A percentile compares a stretch with the other conserved stretches of the same genome.
Evolutionary conservation across 108 stramenopile species (phyloP).

Genomic region (Epipyxis sp.): DNA sequence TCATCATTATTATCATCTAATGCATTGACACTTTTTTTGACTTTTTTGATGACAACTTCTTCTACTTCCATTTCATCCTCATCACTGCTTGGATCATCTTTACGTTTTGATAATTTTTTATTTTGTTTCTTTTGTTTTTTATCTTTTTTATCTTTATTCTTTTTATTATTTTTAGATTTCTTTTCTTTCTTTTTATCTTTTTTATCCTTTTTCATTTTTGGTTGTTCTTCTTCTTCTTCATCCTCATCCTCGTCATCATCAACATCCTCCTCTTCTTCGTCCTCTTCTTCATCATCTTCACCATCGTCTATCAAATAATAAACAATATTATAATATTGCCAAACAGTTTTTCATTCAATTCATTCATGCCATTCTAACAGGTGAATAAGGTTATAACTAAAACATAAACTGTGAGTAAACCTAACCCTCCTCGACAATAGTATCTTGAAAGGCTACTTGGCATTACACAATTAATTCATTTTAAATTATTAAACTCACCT

Average conservation of each 20-base stretch:
- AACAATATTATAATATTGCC: background rate
- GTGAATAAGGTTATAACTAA: too few relatives aligned
- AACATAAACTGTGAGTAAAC: too few relatives aligned
- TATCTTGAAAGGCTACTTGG: too few relatives aligned
- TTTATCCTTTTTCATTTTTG: background rate
- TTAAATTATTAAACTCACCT: too few relatives aligned
- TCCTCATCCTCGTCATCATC: background rate
- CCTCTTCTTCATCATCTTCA: slow-evolving; percentile 28
- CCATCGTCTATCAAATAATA: background rate
- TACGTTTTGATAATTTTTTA: background rate
- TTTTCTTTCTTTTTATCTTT: background rate
- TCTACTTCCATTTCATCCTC: slow-evolving; percentile 1
- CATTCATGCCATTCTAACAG: too few relatives aligned
- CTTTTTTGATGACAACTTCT: too few relatives aligned
- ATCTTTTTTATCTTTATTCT: background rate
- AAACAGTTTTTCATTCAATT: too few relatives aligned
- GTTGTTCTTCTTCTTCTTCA: background rate
- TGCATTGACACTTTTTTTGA: slow-evolving; percentile 2
- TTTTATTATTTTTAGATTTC: background rate
- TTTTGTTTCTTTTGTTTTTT: background rate
- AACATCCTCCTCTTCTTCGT: background rate
- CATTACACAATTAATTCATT: too few relatives aligned
- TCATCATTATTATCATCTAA: slow-evolving; percentile 12
- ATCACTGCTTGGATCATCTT: background rate
- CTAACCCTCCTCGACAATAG: too few relatives aligned